Evolutionary conservation across 345 rosid species (phyloP).

Genomic region (Populus tremula): DNA sequence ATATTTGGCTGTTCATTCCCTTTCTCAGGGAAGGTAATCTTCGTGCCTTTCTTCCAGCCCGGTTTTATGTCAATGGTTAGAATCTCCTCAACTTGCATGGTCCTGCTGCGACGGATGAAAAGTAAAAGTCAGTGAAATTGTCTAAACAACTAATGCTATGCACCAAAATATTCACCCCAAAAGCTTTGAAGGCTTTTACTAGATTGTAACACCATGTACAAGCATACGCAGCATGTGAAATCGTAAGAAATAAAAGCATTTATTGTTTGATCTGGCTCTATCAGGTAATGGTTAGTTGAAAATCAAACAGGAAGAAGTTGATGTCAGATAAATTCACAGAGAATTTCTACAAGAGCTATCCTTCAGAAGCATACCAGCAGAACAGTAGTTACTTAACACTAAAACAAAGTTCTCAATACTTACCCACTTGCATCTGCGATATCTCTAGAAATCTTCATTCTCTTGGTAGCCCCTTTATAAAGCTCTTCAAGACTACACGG

Average conservation of each 20-base stretch:
- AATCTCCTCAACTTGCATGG: slow-evolving; percentile 20
- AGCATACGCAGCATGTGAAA: background rate
- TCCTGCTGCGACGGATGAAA: slow-evolving; percentile 9
- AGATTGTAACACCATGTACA: background rate
- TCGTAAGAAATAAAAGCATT: background rate
- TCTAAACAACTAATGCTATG: background rate
- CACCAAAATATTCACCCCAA: background rate
- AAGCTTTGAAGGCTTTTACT: background rate
- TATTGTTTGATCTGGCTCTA: background rate
- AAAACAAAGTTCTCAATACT: background rate
- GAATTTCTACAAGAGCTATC: background rate
- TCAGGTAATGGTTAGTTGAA: background rate
- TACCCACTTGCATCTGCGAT: slow-evolving; percentile 23
- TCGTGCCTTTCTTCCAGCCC: slow-evolving; percentile 32
- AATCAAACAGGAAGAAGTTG: background rate
- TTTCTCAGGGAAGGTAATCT: slow-evolving; percentile 26
- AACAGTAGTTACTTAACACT: no score
- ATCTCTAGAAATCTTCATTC: slow-evolving; percentile 28
- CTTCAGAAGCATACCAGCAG: no score
- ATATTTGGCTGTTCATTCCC: slow-evolving; percentile 19
- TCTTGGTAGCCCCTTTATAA: slow-evolving; percentile 23
- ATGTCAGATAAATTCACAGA: background rate
- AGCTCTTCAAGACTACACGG: slow-evolving; percentile 31
- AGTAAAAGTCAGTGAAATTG: background rate
- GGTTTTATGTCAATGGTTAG: slow-evolving; percentile 26